These are phyloP conservation scores for Nyssa sinensis DNA, from an alignment of 148 eudicot genomes.

Conservation along the genomic window DNA sequence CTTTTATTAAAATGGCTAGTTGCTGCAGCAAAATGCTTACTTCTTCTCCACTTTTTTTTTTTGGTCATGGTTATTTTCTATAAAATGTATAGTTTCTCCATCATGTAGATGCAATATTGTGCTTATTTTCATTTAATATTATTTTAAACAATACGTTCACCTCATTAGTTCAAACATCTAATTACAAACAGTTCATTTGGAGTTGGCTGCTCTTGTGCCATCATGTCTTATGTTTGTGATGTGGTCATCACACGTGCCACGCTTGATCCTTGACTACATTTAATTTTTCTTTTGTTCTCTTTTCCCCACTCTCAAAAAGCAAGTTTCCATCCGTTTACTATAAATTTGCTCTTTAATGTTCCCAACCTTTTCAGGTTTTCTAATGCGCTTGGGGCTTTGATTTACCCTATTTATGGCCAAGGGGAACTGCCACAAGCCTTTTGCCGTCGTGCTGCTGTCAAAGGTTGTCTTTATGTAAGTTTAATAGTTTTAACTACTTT, in stretches of 20 bases:
- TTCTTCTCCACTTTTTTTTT: not conserved
- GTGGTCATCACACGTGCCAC: not conserved
- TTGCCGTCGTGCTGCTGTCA: constrained; percentile 98
- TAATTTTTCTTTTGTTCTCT: constrained; percentile 7
- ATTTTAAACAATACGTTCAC: no score
- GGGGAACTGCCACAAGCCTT: constrained; percentile 95
- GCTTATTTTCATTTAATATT: no score
- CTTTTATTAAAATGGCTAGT: not conserved
- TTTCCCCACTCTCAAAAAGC: not conserved
- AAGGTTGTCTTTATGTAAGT: constrained; percentile 94
- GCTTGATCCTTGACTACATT: not conserved
- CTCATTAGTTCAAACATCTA: not conserved
- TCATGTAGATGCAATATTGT: not conserved
- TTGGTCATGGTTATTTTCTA: no score
- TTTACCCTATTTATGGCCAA: constrained; percentile 92
- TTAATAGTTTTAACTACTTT: not conserved
- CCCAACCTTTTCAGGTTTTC: constrained; percentile 55
- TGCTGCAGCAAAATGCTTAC: constrained; percentile 1
- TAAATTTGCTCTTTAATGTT: not conserved
- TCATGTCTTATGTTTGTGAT: not conserved
- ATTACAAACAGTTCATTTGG: not conserved
- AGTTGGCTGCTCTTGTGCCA: constrained; percentile 3
- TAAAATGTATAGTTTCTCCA: not conserved
- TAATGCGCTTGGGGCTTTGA: constrained; percentile 78
- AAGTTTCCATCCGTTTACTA: not conserved